Base-by-base conservation (phyloP, 805 yeast species). In the Starmerella tilneyi region DNA sequence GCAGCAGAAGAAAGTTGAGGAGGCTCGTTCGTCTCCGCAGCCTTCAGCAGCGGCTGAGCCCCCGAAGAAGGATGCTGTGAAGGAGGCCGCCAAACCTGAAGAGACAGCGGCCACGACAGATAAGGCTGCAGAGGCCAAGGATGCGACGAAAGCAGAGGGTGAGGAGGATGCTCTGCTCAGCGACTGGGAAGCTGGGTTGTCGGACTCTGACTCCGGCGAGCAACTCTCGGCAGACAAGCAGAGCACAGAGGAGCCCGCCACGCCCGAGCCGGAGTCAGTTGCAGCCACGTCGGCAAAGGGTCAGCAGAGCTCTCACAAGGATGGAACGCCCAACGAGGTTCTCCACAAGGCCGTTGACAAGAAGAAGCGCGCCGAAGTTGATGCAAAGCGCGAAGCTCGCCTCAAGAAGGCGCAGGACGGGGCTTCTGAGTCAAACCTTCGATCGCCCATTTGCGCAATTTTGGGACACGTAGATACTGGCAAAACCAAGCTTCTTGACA, bases 401-500 rank as follows among this genome's bases (percentile, higher is more conserved):
- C 57, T 53, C 38, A 56, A 56, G 41, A 62, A 61, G 47, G 70
- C 71, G 3, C 47, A 60, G 36, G 65, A 62, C 4, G 51, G 52
- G 12, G 66, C 68, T 21, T 52, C 57, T 20, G 69, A 69, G 32
- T 66, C 66, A 49, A 77, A 92, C 59, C 69, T 92, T 61, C 94
- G 99, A 69, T 92, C 99, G 53, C 99, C 99, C 53, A 92, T 92
- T 63, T 92, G 98, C 68, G 86, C 96, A 81, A 92, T 92, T 60
- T 75, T 92, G 66, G 99, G 99, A 63, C 99, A 92, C 72, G 99
- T 92, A 67, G 99, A 92, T 74, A 92, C 98, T 47, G 99, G 99
- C 79, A 92, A 92, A 69, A 92, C 99, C 55, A 92, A 92, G 65
- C 75, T 92, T 54, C 74, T 92, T 64, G 99, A 92, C 64, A 92